Percentiles rank a stretch among this genome's conserved stretches.
Conservation (phyloP, 2,329 filamentous ascomycete species). For the Chaetothyriales sp. region DNA sequence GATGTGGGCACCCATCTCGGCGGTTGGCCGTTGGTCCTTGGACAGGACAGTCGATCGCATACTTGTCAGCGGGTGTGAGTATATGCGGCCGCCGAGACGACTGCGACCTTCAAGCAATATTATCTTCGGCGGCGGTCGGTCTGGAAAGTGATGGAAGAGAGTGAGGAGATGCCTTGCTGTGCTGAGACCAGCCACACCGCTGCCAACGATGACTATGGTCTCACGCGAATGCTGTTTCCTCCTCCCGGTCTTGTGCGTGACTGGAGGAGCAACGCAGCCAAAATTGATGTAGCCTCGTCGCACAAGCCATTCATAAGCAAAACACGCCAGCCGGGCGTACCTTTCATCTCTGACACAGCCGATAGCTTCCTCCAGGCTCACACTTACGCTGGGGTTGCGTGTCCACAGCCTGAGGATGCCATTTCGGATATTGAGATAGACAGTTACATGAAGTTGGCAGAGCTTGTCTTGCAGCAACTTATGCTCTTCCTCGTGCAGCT, state of each 20-base stretch:
- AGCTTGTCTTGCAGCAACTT: conserved; percentile 64
- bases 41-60: conserved; percentile 39
- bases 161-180: conserved; percentile 82
- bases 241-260: conserved; percentile 28
- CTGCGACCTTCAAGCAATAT: conserved; percentile 74
- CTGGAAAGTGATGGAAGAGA: conserved; percentile 66
- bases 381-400: conserved; percentile 65
- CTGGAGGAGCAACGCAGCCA: conserved; percentile 65
- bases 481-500: conserved; percentile 73
- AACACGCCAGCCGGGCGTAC: conserved; percentile 76
- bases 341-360: conserved; percentile 76
- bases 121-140: conserved; percentile 56
- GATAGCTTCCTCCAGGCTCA: conserved; percentile 70
- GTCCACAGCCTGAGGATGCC: conserved; percentile 84
- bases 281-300: conserved; percentile 93
- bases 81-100: conserved; percentile 80
- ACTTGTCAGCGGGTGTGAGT: conserved; percentile 59
- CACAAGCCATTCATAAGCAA: conserved; percentile 85
- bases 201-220: conserved; percentile 74
- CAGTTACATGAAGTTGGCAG: conserved; percentile 76
- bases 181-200: conserved; percentile 83
- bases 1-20: conserved; percentile 96
- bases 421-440: conserved; percentile 92
- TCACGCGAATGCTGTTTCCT: conserved; percentile 38
- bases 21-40: conserved; percentile 52